Conservation (phyloP, 345 rosid species). For the Populus alba region DNA sequence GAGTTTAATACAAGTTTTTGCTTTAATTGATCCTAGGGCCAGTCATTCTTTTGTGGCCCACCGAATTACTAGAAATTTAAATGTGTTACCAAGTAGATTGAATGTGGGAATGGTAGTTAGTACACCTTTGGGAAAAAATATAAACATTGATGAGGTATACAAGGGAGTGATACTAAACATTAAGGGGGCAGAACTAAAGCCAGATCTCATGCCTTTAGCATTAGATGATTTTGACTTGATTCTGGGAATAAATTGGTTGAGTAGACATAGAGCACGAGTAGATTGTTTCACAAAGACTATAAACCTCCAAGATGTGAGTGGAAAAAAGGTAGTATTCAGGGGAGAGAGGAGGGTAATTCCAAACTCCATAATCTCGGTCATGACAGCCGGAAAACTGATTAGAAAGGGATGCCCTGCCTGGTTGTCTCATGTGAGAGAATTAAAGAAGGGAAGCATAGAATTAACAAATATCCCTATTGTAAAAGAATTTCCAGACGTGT, state of each 20-base stretch:
- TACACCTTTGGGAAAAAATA: neutral
- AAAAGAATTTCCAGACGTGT: neutral
- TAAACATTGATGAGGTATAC: neutral
- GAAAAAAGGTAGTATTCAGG: neutral
- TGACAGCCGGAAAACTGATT: too few relatives aligned
- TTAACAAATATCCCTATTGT: too few relatives aligned
- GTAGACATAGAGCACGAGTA: neutral
- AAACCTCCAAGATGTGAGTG: neutral
- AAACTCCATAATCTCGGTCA: neutral
- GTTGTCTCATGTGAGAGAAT: neutral
- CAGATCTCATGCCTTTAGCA: neutral
- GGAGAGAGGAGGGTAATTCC: neutral
- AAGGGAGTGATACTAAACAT: neutral
- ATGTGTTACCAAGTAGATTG: too few relatives aligned
- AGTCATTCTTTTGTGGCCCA: too few relatives aligned
- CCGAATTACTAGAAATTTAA: too few relatives aligned
- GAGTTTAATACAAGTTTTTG: neutral
- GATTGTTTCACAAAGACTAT: neutral
- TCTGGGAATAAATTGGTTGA: neutral
- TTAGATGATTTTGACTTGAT: neutral
- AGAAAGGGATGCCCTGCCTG: neutral
- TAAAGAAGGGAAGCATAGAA: neutral
- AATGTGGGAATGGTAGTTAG: neutral
- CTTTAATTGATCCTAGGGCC: too few relatives aligned
- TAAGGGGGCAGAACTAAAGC: neutral